Evolutionary conservation across 202 grass and related monocot genomes (phyloP), one percentile per base, ranked within the genome.

Genomic region (Elaeis oleifera): DNA sequence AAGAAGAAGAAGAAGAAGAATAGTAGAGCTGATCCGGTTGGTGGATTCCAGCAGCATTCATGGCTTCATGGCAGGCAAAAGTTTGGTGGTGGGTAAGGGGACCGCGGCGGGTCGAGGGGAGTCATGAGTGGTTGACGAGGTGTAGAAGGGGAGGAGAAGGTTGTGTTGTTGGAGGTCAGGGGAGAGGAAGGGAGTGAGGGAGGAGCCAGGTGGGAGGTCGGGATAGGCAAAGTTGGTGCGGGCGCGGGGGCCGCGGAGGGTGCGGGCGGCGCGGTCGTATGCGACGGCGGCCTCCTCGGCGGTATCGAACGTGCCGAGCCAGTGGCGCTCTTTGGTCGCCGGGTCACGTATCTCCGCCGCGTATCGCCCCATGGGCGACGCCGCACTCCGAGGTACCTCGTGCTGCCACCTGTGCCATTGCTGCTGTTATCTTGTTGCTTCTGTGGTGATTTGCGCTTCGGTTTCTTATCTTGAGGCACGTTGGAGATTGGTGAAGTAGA

Each of bases 191-290:
- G 94, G 94, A 59, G 94, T 99, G 82, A 99, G 1, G 68, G 94
- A 99, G 67, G 94, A 99, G 59, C 94, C 94, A 8, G 70, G 88
- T 1, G 94, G 94, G 5, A 99, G 85, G 80, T 99, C 94, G 0
- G 94, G 94, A 82, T 73, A 99, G 17, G 82, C 94, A 68, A 99
- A 99, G 94, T 99, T 99, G 68, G 94, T 99, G 27, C 94, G 85
- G 17, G 94, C 88, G 54, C 88, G 79, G 44, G 78, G 59, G 22
- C 94, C 94, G 55, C 88, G 85, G 65, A 97, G 80, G 51, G 77
- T 72, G 65, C 94, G 88, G 1, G 94, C 85, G 15, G 94, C 80
- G 68, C 94, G 94, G 74, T 99, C 94, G 73, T 99, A 99, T 5
- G 94, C 88, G 3, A 99, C 80, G 39, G 94, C 94, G 23, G 94